Conservation (phyloP, 2,329 filamentous ascomycete species). For the Macrophomina phaseolina region DNA sequence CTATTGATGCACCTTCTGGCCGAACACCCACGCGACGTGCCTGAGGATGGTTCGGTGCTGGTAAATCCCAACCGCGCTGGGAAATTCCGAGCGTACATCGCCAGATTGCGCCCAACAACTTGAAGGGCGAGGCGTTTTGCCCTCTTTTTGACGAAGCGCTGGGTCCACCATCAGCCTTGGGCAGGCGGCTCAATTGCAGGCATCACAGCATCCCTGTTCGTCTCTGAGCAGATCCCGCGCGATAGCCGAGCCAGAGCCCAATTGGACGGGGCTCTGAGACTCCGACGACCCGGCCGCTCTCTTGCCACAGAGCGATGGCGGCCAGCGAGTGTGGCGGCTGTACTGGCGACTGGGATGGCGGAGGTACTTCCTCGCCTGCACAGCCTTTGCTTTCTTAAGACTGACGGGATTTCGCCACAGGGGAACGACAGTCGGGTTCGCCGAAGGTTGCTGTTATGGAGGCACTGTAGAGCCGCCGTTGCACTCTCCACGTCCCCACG, state of each 20-base stretch:
- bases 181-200: slow-evolving; percentile 1
- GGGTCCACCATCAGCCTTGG: neutral
- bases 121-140: neutral
- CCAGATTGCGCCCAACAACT: neutral
- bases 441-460: neutral
- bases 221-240: slow-evolving; percentile 12
- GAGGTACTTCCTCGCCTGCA: neutral
- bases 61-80: neutral
- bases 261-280: neutral
- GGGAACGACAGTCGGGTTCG: neutral
- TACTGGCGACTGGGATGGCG: neutral
- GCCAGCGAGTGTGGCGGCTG: neutral
- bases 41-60: neutral
- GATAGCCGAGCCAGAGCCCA: slow-evolving; percentile 13
- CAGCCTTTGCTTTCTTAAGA: neutral
- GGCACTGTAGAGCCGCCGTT: neutral
- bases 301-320: neutral
- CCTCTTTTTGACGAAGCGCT: neutral
- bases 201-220: neutral
- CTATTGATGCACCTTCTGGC: neutral
- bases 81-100: neutral
- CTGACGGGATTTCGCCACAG: neutral
- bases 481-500: neutral
- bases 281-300: no score
- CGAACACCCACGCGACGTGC: neutral